phyloP scores from a whole-genome alignment of 495 filamentous ascomycete species.

The Podospora didyma region DNA sequence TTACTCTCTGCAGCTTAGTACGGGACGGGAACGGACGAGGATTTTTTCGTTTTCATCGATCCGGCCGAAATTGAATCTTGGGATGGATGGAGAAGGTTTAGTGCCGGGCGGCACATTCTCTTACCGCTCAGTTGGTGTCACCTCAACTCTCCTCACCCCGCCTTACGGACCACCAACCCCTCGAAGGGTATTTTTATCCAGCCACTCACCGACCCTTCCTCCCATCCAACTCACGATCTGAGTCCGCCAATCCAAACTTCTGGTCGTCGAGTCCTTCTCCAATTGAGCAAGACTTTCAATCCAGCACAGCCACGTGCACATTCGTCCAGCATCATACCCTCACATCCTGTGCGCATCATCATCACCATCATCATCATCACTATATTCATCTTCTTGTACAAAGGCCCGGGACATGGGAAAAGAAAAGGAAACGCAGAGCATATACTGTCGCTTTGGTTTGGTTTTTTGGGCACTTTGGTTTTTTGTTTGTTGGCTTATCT shows the following conservation, averaged over 20 bases:
- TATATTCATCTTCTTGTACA: neutral
- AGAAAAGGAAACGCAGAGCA: neutral
- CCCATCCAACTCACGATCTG: neutral
- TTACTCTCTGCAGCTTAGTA: neutral
- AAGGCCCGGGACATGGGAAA: neutral
- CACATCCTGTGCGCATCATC: neutral
- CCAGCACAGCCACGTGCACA: neutral
- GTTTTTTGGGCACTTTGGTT: neutral
- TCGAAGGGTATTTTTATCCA: slow-evolving; percentile 10
- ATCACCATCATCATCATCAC: neutral
- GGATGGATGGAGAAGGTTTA: neutral
- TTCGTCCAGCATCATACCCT: neutral
- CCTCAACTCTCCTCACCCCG: neutral
- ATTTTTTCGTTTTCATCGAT: neutral
- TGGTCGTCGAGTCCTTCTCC: neutral
- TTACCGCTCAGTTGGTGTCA: neutral
- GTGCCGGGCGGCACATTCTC: neutral
- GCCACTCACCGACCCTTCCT: slow-evolving; percentile 3
- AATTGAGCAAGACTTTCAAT: neutral
- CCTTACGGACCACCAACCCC: neutral
- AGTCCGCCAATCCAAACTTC: neutral
- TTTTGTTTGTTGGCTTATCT: neutral
- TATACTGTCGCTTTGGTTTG: neutral
- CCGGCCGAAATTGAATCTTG: neutral
- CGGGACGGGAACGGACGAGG: neutral